phyloP scores from a whole-genome alignment of 768 basidiomycete species.

The Auricularia heimuer region DNA sequence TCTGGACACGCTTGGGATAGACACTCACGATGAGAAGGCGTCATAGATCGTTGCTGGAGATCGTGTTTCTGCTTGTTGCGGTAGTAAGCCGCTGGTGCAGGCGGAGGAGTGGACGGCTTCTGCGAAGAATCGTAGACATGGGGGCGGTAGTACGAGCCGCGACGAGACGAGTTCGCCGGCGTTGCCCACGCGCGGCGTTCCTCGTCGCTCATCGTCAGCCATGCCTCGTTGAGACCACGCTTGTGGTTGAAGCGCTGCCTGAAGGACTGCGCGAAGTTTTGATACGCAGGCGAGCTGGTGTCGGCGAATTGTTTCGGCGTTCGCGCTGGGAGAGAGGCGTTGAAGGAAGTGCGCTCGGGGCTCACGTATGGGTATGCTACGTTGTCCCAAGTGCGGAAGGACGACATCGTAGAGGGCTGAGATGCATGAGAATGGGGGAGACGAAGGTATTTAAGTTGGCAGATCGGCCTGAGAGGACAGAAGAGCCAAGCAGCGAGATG shows the following conservation, averaged over 20 bases:
- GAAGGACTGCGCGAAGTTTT: background rate
- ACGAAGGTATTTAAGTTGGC: background rate
- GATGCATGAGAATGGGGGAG: background rate
- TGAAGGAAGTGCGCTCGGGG: background rate
- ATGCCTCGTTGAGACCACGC: background rate
- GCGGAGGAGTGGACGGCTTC: background rate
- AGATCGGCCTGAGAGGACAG: background rate
- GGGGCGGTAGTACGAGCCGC: background rate
- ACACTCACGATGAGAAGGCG: background rate
- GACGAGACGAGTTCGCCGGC: background rate
- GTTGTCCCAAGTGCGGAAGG: background rate
- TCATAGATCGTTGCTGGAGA: background rate
- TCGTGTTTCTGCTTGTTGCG: background rate
- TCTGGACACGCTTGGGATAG: background rate
- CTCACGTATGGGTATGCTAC: background rate
- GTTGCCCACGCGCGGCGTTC: background rate
- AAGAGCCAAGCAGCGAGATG: background rate
- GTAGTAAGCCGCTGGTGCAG: background rate
- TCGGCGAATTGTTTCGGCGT: background rate
- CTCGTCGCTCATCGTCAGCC: background rate
- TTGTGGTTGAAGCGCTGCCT: background rate
- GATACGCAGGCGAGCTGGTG: background rate
- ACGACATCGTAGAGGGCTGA: background rate
- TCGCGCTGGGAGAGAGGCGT: background rate
- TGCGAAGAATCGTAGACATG: background rate